Conservation (phyloP, 805 yeast genomes). For the Saccharomyces paradoxus region DNA sequence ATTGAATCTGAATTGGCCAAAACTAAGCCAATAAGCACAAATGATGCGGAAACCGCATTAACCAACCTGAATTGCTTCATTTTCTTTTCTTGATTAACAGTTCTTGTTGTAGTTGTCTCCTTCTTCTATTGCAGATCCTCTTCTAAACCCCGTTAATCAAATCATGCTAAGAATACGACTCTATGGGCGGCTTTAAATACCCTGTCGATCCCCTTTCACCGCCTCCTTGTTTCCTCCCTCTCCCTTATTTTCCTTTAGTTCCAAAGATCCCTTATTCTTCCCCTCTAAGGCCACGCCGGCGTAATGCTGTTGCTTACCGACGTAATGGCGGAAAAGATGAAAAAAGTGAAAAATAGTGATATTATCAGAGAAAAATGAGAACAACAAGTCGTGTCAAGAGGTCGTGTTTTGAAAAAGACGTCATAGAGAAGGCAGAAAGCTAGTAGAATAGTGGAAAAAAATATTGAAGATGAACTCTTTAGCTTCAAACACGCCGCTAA, state of each 20-base stretch:
- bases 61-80: neutral
- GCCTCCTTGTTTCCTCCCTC: neutral
- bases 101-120: neutral
- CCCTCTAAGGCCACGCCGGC: neutral
- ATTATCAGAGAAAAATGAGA: neutral
- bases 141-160: neutral
- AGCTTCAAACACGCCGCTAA: neutral
- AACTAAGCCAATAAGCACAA: neutral
- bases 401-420: neutral
- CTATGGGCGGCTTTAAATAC: neutral
- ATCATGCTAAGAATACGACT: neutral
- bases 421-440: neutral
- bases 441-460: neutral
- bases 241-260: neutral
- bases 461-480: neutral
- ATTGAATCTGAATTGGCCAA: neutral
- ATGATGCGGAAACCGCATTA: neutral
- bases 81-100: neutral
- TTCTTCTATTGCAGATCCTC: neutral
- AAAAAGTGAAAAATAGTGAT: neutral
- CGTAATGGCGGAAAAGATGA: neutral
- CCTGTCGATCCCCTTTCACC: neutral
- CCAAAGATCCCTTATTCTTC: neutral
- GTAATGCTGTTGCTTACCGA: neutral
- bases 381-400: neutral